These are phyloP conservation scores for Peronospora tabacina DNA, from an alignment of 352 stramenopile species.

Conservation along the genomic window DNA sequence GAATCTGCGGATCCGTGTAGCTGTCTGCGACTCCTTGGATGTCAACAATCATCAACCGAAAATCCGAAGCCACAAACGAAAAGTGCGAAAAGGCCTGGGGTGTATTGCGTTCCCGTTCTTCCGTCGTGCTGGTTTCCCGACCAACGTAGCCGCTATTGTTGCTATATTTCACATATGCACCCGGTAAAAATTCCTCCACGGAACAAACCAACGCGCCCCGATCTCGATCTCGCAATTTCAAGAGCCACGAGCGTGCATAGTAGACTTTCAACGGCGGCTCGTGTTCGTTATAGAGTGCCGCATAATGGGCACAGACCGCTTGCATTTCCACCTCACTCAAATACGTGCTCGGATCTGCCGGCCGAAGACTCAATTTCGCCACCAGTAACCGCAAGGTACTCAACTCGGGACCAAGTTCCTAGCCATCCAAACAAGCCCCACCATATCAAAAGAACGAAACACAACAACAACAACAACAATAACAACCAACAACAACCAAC, in stretches of 20 bases:
- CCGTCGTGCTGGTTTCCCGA: conserved; percentile 66
- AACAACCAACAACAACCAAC: too few relatives aligned
- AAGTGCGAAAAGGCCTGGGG: conserved; percentile 82
- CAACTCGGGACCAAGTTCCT: conserved; percentile 35
- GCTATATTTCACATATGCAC: conserved; percentile 83
- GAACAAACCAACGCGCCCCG: conserved; percentile 58
- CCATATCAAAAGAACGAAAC: too few relatives aligned
- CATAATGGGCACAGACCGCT: conserved; percentile 81
- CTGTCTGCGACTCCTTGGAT: conserved; percentile 81
- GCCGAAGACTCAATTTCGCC: conserved; percentile 66
- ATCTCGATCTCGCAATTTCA: conserved; percentile 56
- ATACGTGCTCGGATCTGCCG: conserved; percentile 62
- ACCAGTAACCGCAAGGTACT: conserved; percentile 42
- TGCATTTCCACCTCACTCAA: conserved; percentile 87
- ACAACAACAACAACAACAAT: too few relatives aligned
- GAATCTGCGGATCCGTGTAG: conserved; percentile 82
- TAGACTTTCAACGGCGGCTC: conserved; percentile 75
- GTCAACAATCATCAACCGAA: conserved; percentile 80
- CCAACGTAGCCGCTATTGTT: conserved; percentile 84
- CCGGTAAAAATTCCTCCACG: conserved; percentile 68
- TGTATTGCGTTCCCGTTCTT: conserved; percentile 78
- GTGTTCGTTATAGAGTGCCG: conserved; percentile 80
- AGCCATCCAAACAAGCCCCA: too few relatives aligned
- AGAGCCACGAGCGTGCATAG: conserved; percentile 70
- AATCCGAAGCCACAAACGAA: conserved; percentile 78